Evolutionary conservation across 495 filamentous ascomycete species (phyloP), one percentile per base, ranked within the genome.

Genomic region (Penicillium flavigenum): DNA sequence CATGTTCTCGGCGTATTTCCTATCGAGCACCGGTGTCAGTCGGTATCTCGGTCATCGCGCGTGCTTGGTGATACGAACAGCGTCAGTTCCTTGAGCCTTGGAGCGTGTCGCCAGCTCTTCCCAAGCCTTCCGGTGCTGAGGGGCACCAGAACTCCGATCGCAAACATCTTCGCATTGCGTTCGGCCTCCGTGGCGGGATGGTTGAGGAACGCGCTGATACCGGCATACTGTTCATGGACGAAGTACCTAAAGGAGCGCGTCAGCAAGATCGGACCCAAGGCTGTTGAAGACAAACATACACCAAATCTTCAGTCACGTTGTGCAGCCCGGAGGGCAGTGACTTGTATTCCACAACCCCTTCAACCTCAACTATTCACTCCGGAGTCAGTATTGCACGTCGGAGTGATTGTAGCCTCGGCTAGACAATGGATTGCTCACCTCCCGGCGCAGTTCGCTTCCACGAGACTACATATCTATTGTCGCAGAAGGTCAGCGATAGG

Each of bases 291-390:
- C 20, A 5, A 16, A 67, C 81, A 57, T 76, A 88, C 81, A 98
- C 88, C 14, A 97, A 76, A 70, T 98, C 94, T 51, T 91, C 84
- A 45, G 86, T 77, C 10, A 97, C 89, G 56, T 89, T 89, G 76
- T 98, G 94, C 44, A 97, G 73, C 38, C 94, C 94, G 0, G 92
- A 96, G 1, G 94, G 94, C 42, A 98, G 80, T 51, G 85, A 92
- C 72, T 96, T 96, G 81, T 89, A 98, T 70, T 98, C 94, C 51
- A 98, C 92, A 43, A 86, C 85, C 39, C 91, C 90, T 67, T 95
- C 91, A 45, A 98, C 81, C 58, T 91, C 83, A 49, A 96, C 86
- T 87, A 59, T 62, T 41, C 51, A 55, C 11, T n/a, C 26, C 48
- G 57, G n/a, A 38, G 64, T 73, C 51, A 75, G 68, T 56, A 27